phyloP scores from a whole-genome alignment of 2,329 filamentous ascomycete genomes.

The Cryphonectria nitschkei region DNA sequence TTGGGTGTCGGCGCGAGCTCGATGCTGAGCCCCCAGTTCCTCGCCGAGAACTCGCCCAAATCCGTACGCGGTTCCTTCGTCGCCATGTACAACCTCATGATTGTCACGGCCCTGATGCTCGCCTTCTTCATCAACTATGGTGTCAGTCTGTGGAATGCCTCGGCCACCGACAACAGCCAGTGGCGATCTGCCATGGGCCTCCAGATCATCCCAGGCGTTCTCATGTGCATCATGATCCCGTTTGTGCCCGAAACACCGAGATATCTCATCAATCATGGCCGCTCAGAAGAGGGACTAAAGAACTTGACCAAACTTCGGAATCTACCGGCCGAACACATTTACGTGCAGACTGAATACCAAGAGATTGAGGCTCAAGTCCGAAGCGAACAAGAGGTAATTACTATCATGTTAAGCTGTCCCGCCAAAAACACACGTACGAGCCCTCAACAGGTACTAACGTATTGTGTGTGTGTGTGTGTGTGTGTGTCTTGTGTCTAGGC shows the following conservation, averaged over 20 bases:
- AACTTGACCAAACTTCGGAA: conserved; percentile 45
- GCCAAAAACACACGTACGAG: background rate
- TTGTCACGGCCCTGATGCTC: conserved; percentile 38
- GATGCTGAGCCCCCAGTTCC: conserved; percentile 46
- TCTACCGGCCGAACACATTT: conserved; percentile 43
- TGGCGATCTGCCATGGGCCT: conserved; percentile 44
- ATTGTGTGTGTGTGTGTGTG: too few relatives aligned
- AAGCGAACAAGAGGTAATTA: conserved; percentile 33
- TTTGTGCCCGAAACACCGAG: conserved; percentile 41
- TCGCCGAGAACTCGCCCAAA: conserved; percentile 46
- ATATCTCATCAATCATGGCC: conserved; percentile 42
- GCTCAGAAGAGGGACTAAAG: conserved; percentile 40
- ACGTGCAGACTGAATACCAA: conserved; percentile 43
- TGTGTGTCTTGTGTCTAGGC: background rate
- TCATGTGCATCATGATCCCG: conserved; percentile 41
- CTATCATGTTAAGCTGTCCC: background rate
- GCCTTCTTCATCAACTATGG: conserved; percentile 36
- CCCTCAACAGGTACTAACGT: background rate
- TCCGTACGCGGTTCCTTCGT: conserved; percentile 45
- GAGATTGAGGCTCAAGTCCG: conserved; percentile 43
- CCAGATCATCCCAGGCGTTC: conserved; percentile 43
- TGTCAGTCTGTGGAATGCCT: conserved; percentile 30
- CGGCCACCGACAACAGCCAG: conserved; percentile 34
- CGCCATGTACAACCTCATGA: conserved; percentile 45
- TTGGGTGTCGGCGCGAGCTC: conserved; percentile 42